These are phyloP conservation scores for Xylaria longipes DNA, from an alignment of 495 filamentous ascomycete genomes.

Conservation along the genomic window DNA sequence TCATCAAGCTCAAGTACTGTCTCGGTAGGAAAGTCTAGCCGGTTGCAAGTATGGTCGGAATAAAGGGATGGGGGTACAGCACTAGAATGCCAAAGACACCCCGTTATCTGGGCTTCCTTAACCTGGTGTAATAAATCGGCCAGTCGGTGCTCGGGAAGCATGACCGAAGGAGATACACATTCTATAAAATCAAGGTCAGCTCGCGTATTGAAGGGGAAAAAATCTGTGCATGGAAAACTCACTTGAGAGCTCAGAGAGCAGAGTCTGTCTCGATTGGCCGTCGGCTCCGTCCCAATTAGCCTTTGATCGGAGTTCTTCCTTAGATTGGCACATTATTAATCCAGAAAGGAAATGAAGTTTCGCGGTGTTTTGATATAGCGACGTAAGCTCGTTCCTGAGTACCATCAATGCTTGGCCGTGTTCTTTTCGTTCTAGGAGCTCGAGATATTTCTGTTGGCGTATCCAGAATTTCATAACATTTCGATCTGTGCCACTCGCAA, in stretches of 20 bases:
- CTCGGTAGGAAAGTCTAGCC: slow-evolving; percentile 75
- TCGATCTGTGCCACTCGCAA: slow-evolving; percentile 53
- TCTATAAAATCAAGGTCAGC: slow-evolving; percentile 34
- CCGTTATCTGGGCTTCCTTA: slow-evolving; percentile 79
- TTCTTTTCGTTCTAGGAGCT: slow-evolving; percentile 81
- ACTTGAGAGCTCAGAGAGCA: slow-evolving; percentile 88
- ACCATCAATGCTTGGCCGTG: slow-evolving; percentile 76
- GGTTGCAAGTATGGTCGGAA: slow-evolving; percentile 84
- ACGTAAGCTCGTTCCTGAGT: slow-evolving; percentile 85
- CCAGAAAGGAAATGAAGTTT: slow-evolving; percentile 83
- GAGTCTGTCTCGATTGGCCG: slow-evolving; percentile 72
- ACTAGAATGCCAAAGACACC: slow-evolving; percentile 89
- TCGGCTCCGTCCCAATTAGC: slow-evolving; percentile 89
- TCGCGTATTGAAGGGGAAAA: slow-evolving; percentile 9
- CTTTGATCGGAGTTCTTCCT: slow-evolving; percentile 79
- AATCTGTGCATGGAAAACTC: slow-evolving; percentile 40
- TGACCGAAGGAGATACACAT: slow-evolving; percentile 94
- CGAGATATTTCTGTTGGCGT: slow-evolving; percentile 93
- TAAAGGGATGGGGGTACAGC: slow-evolving; percentile 82
- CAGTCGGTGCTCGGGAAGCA: slow-evolving; percentile 96
- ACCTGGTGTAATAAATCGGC: slow-evolving; percentile 81
- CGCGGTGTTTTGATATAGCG: slow-evolving; percentile 77
- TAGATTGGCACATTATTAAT: slow-evolving; percentile 84
- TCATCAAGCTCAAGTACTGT: slow-evolving; percentile 70
- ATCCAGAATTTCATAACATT: slow-evolving; percentile 71